Base-by-base conservation (phyloP, 176 grass and related monocot species). In the Oropetium thomaeum region DNA sequence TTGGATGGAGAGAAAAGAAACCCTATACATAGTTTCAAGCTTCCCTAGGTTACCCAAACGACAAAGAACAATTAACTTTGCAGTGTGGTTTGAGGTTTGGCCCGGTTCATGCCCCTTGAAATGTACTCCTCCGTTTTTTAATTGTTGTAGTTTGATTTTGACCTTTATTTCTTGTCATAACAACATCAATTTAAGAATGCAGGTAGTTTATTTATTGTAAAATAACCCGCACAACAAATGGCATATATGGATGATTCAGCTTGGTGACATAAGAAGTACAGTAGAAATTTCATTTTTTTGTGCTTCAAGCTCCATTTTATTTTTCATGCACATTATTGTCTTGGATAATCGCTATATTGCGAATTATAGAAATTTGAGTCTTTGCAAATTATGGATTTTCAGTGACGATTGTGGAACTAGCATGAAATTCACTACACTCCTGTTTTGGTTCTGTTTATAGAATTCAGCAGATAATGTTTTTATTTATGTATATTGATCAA, bases 371-470 rank as follows among this genome's bases (percentile, higher is more conserved):
- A n/a, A n/a, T n/a, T n/a, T n/a, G 31, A 19, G 25, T 34, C 33
- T 55, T 37, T n/a, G 0, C 13, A 31, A 54, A 62, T 30, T 66
- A 26, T 65, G 20, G 17, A 27, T 65, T 64, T 58, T n/a, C n/a
- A 67, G 16, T 40, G 15, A 17, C 57, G 39, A 79, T 43, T 25
- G 15, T 4, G 73, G 51, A 74, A 58, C 4, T 63, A 71, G 25
- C 39, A 70, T 71, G 17, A 57, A 43, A 40, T 55, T 0, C 8
- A 38, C 26, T 72, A 20, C 3, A 17, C 11, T 57, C 17, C 17
- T 82, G 3, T 53, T 66, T 32, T 55, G 8, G 29, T 72, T 73
- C 34, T 57, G 60, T 74, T 66, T 54, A 17, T 58, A 51, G 67
- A 11, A 30, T 35, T 8, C 27, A 58, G 58, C 28, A 45, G 13